Base-by-base conservation (phyloP, 257 asterid genomes). In the Solanum pinnatisectum region DNA sequence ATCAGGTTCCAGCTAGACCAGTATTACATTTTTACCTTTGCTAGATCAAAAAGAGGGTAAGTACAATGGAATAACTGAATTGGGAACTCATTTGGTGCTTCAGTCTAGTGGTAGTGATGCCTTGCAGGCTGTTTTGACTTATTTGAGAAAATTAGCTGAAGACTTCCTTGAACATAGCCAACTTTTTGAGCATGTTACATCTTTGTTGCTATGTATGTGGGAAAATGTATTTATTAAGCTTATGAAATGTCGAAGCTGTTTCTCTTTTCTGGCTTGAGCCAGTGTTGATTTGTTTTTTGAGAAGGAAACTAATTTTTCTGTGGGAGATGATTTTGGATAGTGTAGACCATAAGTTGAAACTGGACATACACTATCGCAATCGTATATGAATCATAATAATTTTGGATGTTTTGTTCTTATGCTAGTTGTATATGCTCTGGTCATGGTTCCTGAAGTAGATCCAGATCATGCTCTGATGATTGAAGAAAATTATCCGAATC, bases 381-480 rank as follows among this genome's bases (percentile, higher is more conserved):
- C 42, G 3, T 27, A 9, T 27, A 16, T 27, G 68, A 27, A 46
- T 46, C 16, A 8, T 81, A 49, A 30, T 44, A 49, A 1, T 46
- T 46, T 30, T 46, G 68, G 36, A 9, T 81, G 85, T 18, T 49
- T 3, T 81, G 68, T 67, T 84, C 42, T 33, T 84, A 83, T 72
- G 83, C 27, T 87, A 52, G 86, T 86, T 73, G 71, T 91, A 73
- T 84, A 90, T 77, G 87, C 87, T 70, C 86, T 86, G 91, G 87
- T 49, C 49, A 96, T 97, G 99, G 94, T 86, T 83, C 88, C 95
- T 65, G 87, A 91, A 83, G 92, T 67, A 78, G 92, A 92, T 25
- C 79, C 86, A 27, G 96, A 95, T 36, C 95, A 89, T 68, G 89
- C 90, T 76, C 89, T 95, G 93, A 91, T 91, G 94, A 91, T 96